Evolutionary conservation across 139 green algal species (phyloP), one percentile per base, ranked within the genome.

Genomic region (Zygnema cylindricum): DNA sequence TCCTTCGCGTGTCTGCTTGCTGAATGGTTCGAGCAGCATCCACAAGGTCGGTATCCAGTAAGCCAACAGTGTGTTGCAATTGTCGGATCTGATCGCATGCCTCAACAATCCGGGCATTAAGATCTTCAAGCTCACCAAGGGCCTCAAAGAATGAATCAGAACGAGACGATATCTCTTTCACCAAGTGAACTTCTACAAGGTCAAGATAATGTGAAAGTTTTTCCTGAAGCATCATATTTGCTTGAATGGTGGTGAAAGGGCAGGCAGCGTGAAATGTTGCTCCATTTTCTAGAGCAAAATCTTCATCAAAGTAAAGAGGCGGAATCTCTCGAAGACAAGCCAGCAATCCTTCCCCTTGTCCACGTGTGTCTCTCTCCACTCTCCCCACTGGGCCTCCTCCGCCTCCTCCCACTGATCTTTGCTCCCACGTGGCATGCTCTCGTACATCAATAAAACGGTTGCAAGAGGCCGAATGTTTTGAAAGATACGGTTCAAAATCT

Each of bases 111-210:
- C 75, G 79, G 38, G 79, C 84, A 16, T 92, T 92, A 84, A 98
- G 91, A 2, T 95, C 93, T 63, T 97, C 94, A 1, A 98, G 91
- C 69, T 90, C 88, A 30, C 92, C 91, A 2, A 96, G 93, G 11
- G 91, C 92, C 7, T 93, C 91, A 38, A 94, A 94, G 83, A 94
- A 94, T 32, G 85, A 93, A 2, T 89, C 83, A 1, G 81, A 92
- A 23, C 91, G 86, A 1, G 54, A 41, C 39, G 82, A 88, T 42
- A 94, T 94, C 42, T 93, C 91, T 23, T 76, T 63, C 33, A 93
- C 71, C 30, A 94, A 77, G 55, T 90, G 57, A 21, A 84, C 42
- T 55, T 94, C 92, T 0, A 94, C 82, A 0, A 93, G 41, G 77
- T 94, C 92, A 22, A 94, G 69, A 81, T 94, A 92, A 39, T 92